These are phyloP conservation scores for Tylopilus sp. DNA, from an alignment of 1,284 basidiomycete genomes.

Conservation along the genomic window DNA sequence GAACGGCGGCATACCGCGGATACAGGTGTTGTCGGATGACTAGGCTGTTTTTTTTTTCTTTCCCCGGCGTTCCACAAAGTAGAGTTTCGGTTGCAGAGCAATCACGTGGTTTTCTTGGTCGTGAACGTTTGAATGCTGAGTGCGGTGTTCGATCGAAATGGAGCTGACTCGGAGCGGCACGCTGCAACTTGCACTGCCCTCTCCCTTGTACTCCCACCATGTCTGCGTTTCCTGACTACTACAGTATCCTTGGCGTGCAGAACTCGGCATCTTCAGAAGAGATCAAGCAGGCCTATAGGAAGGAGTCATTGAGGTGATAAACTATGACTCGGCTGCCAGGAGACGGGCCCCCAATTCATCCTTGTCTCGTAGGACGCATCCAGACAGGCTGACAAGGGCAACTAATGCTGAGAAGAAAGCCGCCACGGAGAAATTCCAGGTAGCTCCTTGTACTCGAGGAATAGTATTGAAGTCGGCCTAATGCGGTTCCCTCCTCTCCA, in stretches of 20 bases:
- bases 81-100: background rate
- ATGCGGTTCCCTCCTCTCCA: background rate
- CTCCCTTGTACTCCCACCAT: constrained; percentile 31
- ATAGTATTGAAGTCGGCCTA: background rate
- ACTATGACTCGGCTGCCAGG: too few relatives aligned
- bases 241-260: constrained; percentile 57
- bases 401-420: constrained; percentile 64
- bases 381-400: constrained; percentile 81
- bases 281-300: constrained; percentile 79
- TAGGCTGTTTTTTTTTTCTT: constrained; percentile 4
- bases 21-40: constrained; percentile 22
- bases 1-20: constrained; percentile 4
- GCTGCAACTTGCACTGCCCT: constrained; percentile 3
- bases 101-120: constrained; percentile 3
- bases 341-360: constrained; percentile 7
- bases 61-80: background rate
- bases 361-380: constrained; percentile 66
- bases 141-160: constrained; percentile 9
- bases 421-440: constrained; percentile 83
- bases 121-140: background rate
- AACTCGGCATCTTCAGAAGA: constrained; percentile 67
- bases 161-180: constrained; percentile 8
- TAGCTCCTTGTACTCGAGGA: constrained; percentile 23
- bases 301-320: constrained; percentile 62
- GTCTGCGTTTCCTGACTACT: constrained; percentile 76